These are phyloP conservation scores for Neonectria neomacrospora DNA, from an alignment of 2,329 filamentous ascomycete species.

Conservation along the genomic window DNA sequence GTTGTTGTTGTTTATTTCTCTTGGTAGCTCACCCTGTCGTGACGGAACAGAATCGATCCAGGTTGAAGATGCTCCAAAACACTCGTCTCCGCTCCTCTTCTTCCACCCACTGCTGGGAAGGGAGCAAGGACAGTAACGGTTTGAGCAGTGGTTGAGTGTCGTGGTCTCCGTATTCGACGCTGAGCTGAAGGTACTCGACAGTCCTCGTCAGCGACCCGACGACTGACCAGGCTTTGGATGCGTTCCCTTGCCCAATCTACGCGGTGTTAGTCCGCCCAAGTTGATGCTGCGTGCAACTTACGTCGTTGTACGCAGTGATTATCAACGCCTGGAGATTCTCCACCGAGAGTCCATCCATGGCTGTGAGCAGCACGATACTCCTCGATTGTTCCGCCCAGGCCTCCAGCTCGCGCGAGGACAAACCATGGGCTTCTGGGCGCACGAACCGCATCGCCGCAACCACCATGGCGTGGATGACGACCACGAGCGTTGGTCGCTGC, in stretches of 20 bases:
- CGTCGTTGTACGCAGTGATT: conserved; percentile 38
- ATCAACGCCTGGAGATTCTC: conserved; percentile 40
- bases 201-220: conserved; percentile 44
- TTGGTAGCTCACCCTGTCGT: conserved; percentile 10
- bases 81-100: conserved; percentile 17
- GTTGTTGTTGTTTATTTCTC: neutral
- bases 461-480: conserved; percentile 36
- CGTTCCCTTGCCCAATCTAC: conserved; percentile 29
- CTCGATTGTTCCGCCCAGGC: conserved; percentile 29
- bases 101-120: conserved; percentile 19
- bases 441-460: conserved; percentile 38
- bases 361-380: conserved; percentile 33
- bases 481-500: conserved; percentile 28
- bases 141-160: conserved; percentile 18
- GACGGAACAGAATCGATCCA: conserved; percentile 24
- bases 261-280: neutral
- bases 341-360: conserved; percentile 38
- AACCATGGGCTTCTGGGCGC: neutral
- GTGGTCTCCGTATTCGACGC: conserved; percentile 38
- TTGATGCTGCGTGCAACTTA: neutral
- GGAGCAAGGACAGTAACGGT: conserved; percentile 7
- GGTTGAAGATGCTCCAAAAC: conserved; percentile 24
- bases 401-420: conserved; percentile 17
- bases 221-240: conserved; percentile 43
- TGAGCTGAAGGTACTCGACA: conserved; percentile 47